Percentiles rank a stretch among this genome's conserved stretches.
phyloP scores from a whole-genome alignment of 2,329 filamentous ascomycete genomes.

The Nemania sp. region DNA sequence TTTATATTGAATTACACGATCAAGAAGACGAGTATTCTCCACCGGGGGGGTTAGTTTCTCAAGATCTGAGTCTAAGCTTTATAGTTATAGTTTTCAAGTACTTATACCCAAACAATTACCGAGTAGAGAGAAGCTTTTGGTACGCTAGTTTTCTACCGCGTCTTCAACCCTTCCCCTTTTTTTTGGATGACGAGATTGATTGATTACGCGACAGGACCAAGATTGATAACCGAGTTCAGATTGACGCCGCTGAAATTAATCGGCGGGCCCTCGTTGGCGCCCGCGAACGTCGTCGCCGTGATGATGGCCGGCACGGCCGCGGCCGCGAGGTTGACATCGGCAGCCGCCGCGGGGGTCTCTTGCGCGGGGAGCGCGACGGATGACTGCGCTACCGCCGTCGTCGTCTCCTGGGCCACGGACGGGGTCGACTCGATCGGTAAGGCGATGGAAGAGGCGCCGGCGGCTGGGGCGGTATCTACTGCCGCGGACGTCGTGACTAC shows the following conservation, averaged over 20 bases:
- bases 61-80: constrained; percentile 25
- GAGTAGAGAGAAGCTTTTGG: constrained; percentile 1
- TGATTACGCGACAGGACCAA: constrained; percentile 42
- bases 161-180: neutral
- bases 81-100: constrained; percentile 18
- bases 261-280: constrained; percentile 46
- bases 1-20: constrained; percentile 31
- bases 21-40: constrained; percentile 28
- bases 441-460: constrained; percentile 40
- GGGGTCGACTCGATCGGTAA: constrained; percentile 32
- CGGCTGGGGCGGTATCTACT: neutral
- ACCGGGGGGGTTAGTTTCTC: constrained; percentile 24
- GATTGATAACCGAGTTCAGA: constrained; percentile 45
- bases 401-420: constrained; percentile 25
- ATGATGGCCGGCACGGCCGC: constrained; percentile 33
- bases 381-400: constrained; percentile 30
- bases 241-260: constrained; percentile 46
- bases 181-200: neutral
- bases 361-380: constrained; percentile 40
- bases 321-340: constrained; percentile 33
- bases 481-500: constrained; percentile 7
- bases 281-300: constrained; percentile 44
- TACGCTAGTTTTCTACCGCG: neutral
- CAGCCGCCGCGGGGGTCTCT: constrained; percentile 30
- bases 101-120: constrained; percentile 11